Conservation (phyloP, 176 grass and related monocot genomes). For the Carex pumila region DNA sequence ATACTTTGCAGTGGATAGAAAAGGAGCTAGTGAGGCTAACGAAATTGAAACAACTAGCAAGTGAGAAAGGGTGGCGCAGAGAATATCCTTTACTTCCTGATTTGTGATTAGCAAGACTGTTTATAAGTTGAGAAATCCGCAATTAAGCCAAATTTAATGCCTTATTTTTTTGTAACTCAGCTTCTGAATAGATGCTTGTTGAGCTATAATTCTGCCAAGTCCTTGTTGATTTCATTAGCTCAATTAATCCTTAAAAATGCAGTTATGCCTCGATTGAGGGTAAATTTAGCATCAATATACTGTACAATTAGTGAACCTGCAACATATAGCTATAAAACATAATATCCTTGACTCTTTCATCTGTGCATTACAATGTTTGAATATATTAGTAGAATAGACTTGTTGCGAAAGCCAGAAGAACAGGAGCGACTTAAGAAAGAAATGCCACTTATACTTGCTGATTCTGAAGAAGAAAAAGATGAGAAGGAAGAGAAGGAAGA, state of each 20-base stretch:
- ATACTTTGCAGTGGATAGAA: constrained; percentile 66
- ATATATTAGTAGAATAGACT: constrained; percentile 33
- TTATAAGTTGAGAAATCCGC: neutral
- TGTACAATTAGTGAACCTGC: neutral
- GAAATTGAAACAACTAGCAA: constrained; percentile 38
- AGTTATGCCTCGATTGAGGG: neutral
- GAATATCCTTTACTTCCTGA: constrained; percentile 73
- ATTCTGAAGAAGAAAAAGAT: constrained; percentile 42
- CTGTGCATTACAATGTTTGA: constrained; percentile 41
- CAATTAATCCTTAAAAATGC: neutral
- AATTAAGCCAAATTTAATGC: neutral
- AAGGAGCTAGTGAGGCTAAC: constrained; percentile 51
- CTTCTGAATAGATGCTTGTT: constrained; percentile 6
- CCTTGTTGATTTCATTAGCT: neutral
- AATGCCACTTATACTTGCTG: constrained; percentile 46
- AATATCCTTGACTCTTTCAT: constrained; percentile 54
- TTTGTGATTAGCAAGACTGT: constrained; percentile 24
- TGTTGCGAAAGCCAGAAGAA: constrained; percentile 55
- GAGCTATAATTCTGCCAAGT: neutral
- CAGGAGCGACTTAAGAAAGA: constrained; percentile 49
- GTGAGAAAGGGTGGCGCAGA: constrained; percentile 51
- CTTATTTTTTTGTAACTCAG: neutral
- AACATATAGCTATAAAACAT: neutral
- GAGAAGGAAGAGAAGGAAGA: constrained; percentile 10
- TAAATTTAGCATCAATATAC: neutral